Evolutionary conservation across 352 stramenopile species (phyloP), one percentile per base, ranked within the genome.

Genomic region (Lagenidium giganteum): DNA sequence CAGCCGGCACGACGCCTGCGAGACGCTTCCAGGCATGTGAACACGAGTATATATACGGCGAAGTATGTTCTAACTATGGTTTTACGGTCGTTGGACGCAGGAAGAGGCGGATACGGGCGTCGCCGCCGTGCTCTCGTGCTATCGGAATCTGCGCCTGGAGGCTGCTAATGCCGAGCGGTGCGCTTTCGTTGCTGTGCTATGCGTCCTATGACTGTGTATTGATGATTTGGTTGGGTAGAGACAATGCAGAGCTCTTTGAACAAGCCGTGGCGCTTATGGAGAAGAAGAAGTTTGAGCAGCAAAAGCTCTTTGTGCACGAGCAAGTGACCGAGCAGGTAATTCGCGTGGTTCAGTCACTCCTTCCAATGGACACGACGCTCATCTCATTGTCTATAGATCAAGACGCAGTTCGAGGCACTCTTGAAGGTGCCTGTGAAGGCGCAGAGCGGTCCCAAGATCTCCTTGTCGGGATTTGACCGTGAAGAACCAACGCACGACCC

Each of bases 21-120:
- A 62, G 77, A 9, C 82, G 82, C 51, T 92, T 85, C 67, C 82
- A 94, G 64, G 81, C 84, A 47, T 25, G 34, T 48, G 22, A 16
- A n/a, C 11, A 31, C 36, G 25, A 20, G 25, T 38, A 18, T 9
- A 17, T 17, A 38, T n/a, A n/a, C n/a, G n/a, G n/a, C n/a, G n/a
- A n/a, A n/a, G 27, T 17, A 24, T 8, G 9, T 14, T n/a, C 14
- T 18, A 13, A 11, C 9, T 30, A 29, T 31, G 14, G 32, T 51
- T 51, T 34, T n/a, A 26, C 23, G 42, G 20, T 38, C 11, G 34
- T 22, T 36, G 33, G 11, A n/a, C 18, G 25, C 58, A 93, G 82
- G 82, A 94, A 47, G 79, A 92, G 56, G 62, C 77, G 6, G 82
- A 94, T 21, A 71, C 87, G 25, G 82, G 79, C 27, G 74, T 89